Base-by-base conservation (phyloP, 1,284 basidiomycete species). In the Prillingera fragicola region DNA sequence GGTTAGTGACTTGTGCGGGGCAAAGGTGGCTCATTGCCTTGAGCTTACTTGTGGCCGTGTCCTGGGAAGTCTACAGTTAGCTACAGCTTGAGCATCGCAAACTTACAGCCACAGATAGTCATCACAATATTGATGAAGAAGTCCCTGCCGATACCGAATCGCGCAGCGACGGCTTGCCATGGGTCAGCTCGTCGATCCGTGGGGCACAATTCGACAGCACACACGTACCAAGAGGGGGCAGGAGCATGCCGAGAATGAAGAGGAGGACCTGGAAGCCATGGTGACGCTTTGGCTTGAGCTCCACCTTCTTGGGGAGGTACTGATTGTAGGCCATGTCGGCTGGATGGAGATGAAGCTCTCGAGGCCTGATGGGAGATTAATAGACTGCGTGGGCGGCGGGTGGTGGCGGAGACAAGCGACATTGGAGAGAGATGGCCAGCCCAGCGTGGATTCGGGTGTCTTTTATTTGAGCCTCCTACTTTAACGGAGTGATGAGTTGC, bases 81-180 rank as follows among this genome's bases (percentile, higher is more conserved):
- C 28, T n/a, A 23, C 14, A n/a, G 29, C 25, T 38, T 10, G 26
- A 15, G 3, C 18, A 31, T 21, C 13, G 12, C 10, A 14, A 15
- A 69, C 80, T 41, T 51, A 88, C 88, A 95, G 8, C 94, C 94
- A 65, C 82, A 84, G 48, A 96, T 79, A 24, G 90, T 95, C 39
- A 94, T 4, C 23, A 38, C 36, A 26, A 90, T 70, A 69, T 98
- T 98, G 60, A 97, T 74, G 78, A 86, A 92, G 71, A 97, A 94
- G 71, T 96, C 94, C 33, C 71, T 73, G 5, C 89, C 91, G 57
- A 97, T 81, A 22, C 94, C 94, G 71, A 98, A 98, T 45, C 94
- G 80, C 22, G 89, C 84, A 24, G 89, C 87, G 31, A 98, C 90
- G 51, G 94, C 94, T 91, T 61, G 10, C 41, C 38, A 5, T 25